A percentile compares a stretch with the other conserved stretches of the same genome.
phyloP scores from a whole-genome alignment of 108 stramenopile genomes.

The Pseudonitzschia pungens region DNA sequence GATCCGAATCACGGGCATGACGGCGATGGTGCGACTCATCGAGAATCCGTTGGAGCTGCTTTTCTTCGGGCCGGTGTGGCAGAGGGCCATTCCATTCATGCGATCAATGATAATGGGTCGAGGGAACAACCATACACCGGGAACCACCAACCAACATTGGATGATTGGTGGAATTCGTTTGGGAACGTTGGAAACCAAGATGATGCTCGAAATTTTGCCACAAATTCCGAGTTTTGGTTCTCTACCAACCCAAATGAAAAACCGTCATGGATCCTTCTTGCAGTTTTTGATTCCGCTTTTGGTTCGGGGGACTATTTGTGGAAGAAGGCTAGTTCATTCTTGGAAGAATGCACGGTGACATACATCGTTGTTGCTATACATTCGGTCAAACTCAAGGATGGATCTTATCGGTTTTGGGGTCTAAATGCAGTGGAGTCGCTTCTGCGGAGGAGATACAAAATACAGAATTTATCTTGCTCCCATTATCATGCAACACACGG shows the following conservation, averaged over 20 bases:
- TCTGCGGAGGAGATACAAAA: slow-evolving; percentile 40
- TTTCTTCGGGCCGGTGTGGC: slow-evolving; percentile 6
- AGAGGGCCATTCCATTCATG: slow-evolving; percentile 28
- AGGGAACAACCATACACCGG: slow-evolving; percentile 3
- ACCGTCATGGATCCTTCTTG: slow-evolving; percentile 37
- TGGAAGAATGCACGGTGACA: slow-evolving; percentile 29
- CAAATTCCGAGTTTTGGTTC: neutral
- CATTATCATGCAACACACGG: slow-evolving; percentile 29
- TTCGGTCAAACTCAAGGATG: slow-evolving; percentile 13
- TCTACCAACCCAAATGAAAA: slow-evolving; percentile 3
- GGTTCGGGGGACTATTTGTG: slow-evolving; percentile 10
- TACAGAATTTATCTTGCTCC: slow-evolving; percentile 41
- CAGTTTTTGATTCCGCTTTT: slow-evolving; percentile 25
- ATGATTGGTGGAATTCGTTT: slow-evolving; percentile 33
- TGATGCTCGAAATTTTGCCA: neutral
- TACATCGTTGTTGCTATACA: slow-evolving; percentile 30
- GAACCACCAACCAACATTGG: slow-evolving; percentile 20
- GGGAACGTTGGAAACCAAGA: neutral
- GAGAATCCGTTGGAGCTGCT: slow-evolving; percentile 25
- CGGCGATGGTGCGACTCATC: neutral
- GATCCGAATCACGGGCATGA: neutral
- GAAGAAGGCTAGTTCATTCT: slow-evolving; percentile 11
- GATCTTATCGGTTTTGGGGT: slow-evolving; percentile 26
- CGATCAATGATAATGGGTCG: slow-evolving; percentile 5
- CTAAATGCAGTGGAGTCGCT: slow-evolving; percentile 32